phyloP scores from a whole-genome alignment of 169 alveolate genomes.

The Eimeria acervulina region DNA sequence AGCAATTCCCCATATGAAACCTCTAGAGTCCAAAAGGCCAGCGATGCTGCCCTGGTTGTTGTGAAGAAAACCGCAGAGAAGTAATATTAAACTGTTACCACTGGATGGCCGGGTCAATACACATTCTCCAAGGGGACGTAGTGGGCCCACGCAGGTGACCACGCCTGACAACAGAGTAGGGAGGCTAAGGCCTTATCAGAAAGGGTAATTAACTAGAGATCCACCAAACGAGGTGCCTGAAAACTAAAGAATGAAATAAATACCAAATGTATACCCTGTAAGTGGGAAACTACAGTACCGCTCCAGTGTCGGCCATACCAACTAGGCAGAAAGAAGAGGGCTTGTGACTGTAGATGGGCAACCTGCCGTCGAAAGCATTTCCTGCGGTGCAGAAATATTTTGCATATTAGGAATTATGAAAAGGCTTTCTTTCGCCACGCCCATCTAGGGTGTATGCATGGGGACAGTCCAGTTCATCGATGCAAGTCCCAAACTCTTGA shows the following conservation, averaged over 20 bases:
- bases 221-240: not conserved
- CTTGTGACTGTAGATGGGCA: not conserved
- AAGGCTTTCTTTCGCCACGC: not conserved
- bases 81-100: not conserved
- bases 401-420: not conserved
- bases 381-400: not conserved
- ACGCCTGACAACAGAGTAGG: not conserved
- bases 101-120: not conserved
- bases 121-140: not conserved
- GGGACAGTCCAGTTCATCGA: not conserved
- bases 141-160: slow-evolving; percentile 15
- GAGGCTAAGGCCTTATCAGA: not conserved
- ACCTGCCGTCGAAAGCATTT: not conserved
- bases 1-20: not conserved
- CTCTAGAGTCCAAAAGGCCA: not conserved
- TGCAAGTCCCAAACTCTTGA: not conserved
- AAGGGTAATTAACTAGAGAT: not conserved
- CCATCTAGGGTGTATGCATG: not conserved
- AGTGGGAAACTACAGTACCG: not conserved
- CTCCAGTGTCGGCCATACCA: not conserved
- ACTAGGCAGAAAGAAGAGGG: not conserved
- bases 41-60: not conserved
- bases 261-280: not conserved
- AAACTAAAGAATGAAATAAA: not conserved
- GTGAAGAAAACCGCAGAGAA: not conserved